Evolutionary conservation across 345 rosid species (phyloP), one percentile per base, ranked within the genome.

Genomic region (Camelina hispida): DNA sequence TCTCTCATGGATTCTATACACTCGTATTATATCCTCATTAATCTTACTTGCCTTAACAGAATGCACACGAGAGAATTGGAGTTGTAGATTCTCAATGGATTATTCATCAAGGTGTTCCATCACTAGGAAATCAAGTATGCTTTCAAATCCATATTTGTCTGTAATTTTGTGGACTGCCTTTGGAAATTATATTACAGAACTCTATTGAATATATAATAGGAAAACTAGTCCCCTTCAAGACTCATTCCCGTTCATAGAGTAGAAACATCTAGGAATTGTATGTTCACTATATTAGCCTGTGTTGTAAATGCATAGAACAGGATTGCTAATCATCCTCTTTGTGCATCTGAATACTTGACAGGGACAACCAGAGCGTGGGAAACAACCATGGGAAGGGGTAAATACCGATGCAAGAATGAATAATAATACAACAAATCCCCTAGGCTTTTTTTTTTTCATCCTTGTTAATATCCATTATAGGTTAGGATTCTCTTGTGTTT

Each of bases 61-160:
- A 83, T 4, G 88, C 93, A 1, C 91, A 87, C 55, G 86, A 85
- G 85, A 84, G 77, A 64, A 89, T 89, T 8, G 94, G 94, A 68
- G 94, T 89, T 43, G 85, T 89, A 43, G 94, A 89, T 84, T 82
- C 89, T 62, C 94, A 89, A 62, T 87, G 89, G 87, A 84, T 89
- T 42, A 57, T 85, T 64, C 94, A 89, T 79, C 87, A 85, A 75
- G 72, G 88, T 55, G 83, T 89, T 79, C 91, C 94, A 43, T 83
- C 94, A 63, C 91, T 89, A 0, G 91, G 89, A 62, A 84, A 79
- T 81, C 93, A 86, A 86, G 94, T 89, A 85, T 59, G 72, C 3
- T 50, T 57, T 38, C 71, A 23, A 25, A 32, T 34, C 53, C 2
- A 6, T 32, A 3, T 16, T 67, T n/a, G 1, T 12, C 6, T 57